These are phyloP conservation scores for Dothidotthia symphoricarpi DNA, from an alignment of 2,329 filamentous ascomycete species.

Conservation along the genomic window DNA sequence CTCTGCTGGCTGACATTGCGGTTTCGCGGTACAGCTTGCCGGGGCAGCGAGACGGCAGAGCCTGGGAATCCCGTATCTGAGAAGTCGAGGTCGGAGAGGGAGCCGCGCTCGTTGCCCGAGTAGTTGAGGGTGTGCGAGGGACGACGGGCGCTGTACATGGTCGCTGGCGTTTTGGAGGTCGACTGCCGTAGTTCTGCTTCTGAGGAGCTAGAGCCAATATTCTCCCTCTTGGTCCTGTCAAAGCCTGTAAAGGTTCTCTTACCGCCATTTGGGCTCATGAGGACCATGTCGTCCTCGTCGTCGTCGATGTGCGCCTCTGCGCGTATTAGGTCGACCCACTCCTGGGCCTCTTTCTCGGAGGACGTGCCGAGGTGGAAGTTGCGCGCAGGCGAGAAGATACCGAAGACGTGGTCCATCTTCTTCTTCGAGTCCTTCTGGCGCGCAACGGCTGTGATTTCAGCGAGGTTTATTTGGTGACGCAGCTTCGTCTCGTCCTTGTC, in stretches of 20 bases:
- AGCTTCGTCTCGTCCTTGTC: conserved; percentile 86
- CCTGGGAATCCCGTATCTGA: conserved; percentile 66
- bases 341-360: conserved; percentile 70
- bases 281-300: conserved; percentile 79
- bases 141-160: conserved; percentile 47
- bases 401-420: conserved; percentile 83
- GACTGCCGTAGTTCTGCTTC: conserved; percentile 43
- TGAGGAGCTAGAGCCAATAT: conserved; percentile 47
- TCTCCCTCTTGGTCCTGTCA: conserved; percentile 30
- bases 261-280: conserved; percentile 63
- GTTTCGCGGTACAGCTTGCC: conserved; percentile 18
- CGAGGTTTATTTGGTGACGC: conserved; percentile 80
- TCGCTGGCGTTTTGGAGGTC: conserved; percentile 26
- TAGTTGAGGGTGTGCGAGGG: conserved; percentile 63
- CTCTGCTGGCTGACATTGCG: conserved; percentile 65
- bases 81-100: conserved; percentile 85
- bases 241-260: conserved; percentile 49
- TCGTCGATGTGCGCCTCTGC: conserved; percentile 79
- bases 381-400: conserved; percentile 82
- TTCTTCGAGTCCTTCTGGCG: conserved; percentile 86
- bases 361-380: conserved; percentile 88
- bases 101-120: conserved; percentile 67
- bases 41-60: conserved; percentile 48
- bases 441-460: conserved; percentile 87
- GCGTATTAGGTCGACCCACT: conserved; percentile 83